Percentiles rank a stretch among this genome's conserved stretches.
Evolutionary conservation across 345 rosid species (phyloP).

Genomic region (Camelina neglecta): DNA sequence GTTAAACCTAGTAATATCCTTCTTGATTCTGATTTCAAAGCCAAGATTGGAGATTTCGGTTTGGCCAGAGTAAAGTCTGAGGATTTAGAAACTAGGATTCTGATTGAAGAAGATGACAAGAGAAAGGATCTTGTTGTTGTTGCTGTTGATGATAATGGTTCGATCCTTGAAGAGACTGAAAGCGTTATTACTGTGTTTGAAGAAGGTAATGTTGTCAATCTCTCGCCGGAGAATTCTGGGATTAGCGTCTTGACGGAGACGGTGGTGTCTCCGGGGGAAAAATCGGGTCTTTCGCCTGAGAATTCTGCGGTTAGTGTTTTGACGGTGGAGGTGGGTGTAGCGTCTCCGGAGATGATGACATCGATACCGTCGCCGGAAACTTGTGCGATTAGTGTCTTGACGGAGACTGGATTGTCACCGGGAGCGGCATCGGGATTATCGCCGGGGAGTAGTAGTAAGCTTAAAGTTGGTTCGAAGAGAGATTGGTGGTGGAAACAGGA

Average conservation of each 20-base stretch:
- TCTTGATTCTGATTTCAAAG: conserved; percentile 58
- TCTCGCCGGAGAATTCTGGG: conserved; percentile 62
- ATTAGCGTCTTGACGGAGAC: conserved; percentile 43
- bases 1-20: conserved; percentile 73
- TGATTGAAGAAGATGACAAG: conserved; percentile 44
- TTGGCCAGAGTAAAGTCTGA: conserved; percentile 68
- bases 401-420: conserved; percentile 30
- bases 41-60: conserved; percentile 82
- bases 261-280: not conserved
- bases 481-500: conserved; percentile 91
- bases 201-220: conserved; percentile 48
- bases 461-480: conserved; percentile 55
- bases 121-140: conserved; percentile 32
- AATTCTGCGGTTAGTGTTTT: conserved; percentile 23
- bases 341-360: conserved; percentile 2
- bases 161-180: conserved; percentile 69
- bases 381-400: conserved; percentile 48
- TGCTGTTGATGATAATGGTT: conserved; percentile 62
- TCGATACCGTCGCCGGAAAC: conserved; percentile 24
- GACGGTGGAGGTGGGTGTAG: conserved; percentile 19
- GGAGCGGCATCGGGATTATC: conserved; percentile 42
- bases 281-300: conserved; percentile 18
- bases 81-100: conserved; percentile 44
- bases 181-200: conserved; percentile 66
- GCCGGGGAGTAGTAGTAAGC: conserved; percentile 48